These are phyloP conservation scores for Leccinum incarnatum DNA, from an alignment of 768 basidiomycete genomes.

Conservation along the genomic window DNA sequence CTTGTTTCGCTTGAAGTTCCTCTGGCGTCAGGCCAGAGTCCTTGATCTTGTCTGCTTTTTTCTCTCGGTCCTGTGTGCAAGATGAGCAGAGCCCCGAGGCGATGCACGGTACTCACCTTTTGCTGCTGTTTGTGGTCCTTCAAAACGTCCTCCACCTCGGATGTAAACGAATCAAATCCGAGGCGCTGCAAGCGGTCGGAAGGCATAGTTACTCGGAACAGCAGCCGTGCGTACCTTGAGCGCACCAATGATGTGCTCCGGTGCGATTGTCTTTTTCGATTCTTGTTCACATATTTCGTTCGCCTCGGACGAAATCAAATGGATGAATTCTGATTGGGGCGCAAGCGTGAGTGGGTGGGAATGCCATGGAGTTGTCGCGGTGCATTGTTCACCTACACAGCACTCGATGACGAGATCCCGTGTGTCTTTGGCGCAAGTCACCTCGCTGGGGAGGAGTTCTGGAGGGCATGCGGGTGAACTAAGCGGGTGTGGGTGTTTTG, in stretches of 20 bases:
- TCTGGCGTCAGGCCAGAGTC: conserved; percentile 88
- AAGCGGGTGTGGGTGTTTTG: conserved; percentile 4
- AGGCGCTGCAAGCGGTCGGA: conserved; percentile 56
- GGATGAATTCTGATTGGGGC: conserved; percentile 81
- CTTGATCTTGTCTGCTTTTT: conserved; percentile 88
- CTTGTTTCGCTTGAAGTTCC: conserved; percentile 84
- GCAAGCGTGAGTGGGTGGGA: conserved; percentile 13
- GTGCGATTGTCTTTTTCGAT: conserved; percentile 98
- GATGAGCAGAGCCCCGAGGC: conserved; percentile 4
- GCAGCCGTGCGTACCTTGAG: conserved; percentile 60
- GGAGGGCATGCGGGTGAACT: conserved; percentile 8
- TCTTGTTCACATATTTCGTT: conserved; percentile 98
- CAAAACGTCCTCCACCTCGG: conserved; percentile 88
- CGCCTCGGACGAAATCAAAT: conserved; percentile 94
- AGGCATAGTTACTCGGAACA: background rate
- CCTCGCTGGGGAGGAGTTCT: conserved; percentile 89
- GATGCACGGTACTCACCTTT: conserved; percentile 55
- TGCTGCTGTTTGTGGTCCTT: conserved; percentile 96
- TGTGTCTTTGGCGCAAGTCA: conserved; percentile 92
- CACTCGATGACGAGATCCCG: conserved; percentile 97
- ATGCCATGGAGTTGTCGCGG: conserved; percentile 3
- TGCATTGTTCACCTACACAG: conserved; percentile 88
- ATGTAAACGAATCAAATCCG: conserved; percentile 88
- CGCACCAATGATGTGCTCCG: conserved; percentile 92
- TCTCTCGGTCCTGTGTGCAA: conserved; percentile 70